A percentile compares a stretch with the other conserved stretches of the same genome.
These are phyloP conservation scores for Luffa acutangula DNA, from an alignment of 306 rosid species.

Conservation along the genomic window DNA sequence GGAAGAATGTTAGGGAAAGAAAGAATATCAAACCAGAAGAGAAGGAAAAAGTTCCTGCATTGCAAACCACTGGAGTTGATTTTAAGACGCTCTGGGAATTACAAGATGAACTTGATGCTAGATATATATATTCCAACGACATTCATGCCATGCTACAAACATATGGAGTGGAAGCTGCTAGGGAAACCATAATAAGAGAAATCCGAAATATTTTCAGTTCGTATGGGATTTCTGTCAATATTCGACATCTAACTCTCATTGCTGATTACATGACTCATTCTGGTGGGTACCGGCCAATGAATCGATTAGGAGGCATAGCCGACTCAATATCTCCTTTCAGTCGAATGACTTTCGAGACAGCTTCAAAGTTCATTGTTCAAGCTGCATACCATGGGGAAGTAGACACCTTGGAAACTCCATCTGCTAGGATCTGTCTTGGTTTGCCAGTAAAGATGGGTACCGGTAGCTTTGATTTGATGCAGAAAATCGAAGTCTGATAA, in stretches of 20 bases:
- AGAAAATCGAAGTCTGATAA: conserved; percentile 38
- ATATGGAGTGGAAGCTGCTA: conserved; percentile 86
- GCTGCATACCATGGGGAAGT: conserved; percentile 65
- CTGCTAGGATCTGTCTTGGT: conserved; percentile 84
- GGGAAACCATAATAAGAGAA: conserved; percentile 80
- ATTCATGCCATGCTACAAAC: conserved; percentile 54
- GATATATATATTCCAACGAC: conserved; percentile 63
- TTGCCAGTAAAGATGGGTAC: conserved; percentile 81
- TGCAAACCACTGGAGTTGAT: conserved; percentile 73
- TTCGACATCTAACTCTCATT: conserved; percentile 71
- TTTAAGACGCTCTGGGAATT: conserved; percentile 58
- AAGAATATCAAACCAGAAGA: conserved; percentile 35
- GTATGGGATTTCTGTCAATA: conserved; percentile 69
- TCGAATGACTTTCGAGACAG: conserved; percentile 79
- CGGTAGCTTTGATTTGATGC: conserved; percentile 69
- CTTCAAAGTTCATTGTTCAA: conserved; percentile 70
- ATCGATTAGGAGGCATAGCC: conserved; percentile 46
- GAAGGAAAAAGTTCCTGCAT: conserved; percentile 55
- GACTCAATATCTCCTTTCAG: conserved; percentile 67
- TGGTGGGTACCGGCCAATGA: conserved; percentile 73
- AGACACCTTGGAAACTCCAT: conserved; percentile 76
- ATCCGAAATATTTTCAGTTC: conserved; percentile 66
- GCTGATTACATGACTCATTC: conserved; percentile 76
- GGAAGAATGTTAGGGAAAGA: conserved; percentile 32
- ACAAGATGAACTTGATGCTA: conserved; percentile 52